Percentiles rank a stretch among this genome's conserved stretches.
These are phyloP conservation scores for Diaporthe sp. DNA, from an alignment of 2,329 filamentous ascomycete species.

Conservation along the genomic window DNA sequence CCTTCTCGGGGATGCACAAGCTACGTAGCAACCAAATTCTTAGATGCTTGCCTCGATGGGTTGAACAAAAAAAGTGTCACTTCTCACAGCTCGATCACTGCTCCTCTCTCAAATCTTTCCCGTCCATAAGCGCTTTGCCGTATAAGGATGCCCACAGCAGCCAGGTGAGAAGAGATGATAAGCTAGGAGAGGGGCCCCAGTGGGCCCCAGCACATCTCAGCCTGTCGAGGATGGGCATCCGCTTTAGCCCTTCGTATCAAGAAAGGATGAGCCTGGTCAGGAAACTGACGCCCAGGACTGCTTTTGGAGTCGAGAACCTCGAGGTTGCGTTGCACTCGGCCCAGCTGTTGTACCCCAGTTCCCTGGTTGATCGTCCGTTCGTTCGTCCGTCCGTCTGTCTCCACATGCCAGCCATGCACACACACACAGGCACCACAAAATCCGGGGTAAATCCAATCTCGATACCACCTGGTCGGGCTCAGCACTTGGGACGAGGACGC, in stretches of 20 bases:
- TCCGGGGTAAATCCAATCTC: constrained; percentile 30
- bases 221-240: constrained; percentile 9
- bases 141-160: not conserved
- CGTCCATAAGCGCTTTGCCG: constrained; percentile 6
- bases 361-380: not conserved
- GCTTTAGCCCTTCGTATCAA: constrained; percentile 14
- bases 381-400: not conserved
- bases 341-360: not conserved
- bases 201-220: constrained; percentile 29
- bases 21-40: constrained; percentile 17
- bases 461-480: constrained; percentile 24
- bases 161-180: constrained; percentile 16
- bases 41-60: no score
- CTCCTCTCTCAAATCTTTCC: not conserved
- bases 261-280: constrained; percentile 13
- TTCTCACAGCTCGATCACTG: not conserved
- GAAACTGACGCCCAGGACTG: not conserved
- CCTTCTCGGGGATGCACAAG: not conserved
- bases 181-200: not conserved
- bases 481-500: not conserved
- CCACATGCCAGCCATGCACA: not conserved
- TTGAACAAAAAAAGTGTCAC: not conserved
- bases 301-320: constrained; percentile 13
- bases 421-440: not conserved
- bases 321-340: constrained; percentile 19